Evolutionary conservation across 2,329 filamentous ascomycete species (phyloP).

Genomic region (Mycocentrospora acerina): DNA sequence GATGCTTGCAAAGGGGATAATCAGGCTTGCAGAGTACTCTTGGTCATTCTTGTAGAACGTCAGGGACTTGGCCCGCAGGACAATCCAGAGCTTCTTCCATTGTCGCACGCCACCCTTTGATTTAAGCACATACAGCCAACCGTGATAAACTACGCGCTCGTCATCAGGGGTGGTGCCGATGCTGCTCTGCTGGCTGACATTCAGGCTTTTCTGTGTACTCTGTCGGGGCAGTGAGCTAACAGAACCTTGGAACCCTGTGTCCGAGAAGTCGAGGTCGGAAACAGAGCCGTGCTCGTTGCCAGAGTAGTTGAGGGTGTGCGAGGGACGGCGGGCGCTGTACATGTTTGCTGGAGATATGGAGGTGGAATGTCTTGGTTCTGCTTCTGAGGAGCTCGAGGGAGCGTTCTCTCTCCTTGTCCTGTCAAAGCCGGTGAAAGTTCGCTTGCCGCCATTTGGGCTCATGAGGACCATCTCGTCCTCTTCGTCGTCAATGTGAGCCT

Average conservation of each 20-base stretch:
- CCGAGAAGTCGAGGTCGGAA: slow-evolving; percentile 89
- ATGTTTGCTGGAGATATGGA: slow-evolving; percentile 31
- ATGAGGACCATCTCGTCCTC: slow-evolving; percentile 80
- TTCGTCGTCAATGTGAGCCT: slow-evolving; percentile 83
- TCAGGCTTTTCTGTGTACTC: slow-evolving; percentile 45
- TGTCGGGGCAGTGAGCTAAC: slow-evolving; percentile 46
- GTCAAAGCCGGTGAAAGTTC: slow-evolving; percentile 47
- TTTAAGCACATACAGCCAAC: slow-evolving; percentile 82
- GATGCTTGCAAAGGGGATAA: slow-evolving; percentile 75
- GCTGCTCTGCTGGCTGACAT: slow-evolving; percentile 64
- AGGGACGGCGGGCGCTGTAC: slow-evolving; percentile 54
- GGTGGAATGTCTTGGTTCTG: slow-evolving; percentile 37
- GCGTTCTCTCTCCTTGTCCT: slow-evolving; percentile 28
- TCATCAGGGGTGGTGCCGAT: slow-evolving; percentile 57
- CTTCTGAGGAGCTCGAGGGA: slow-evolving; percentile 51
- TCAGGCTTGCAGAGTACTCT: slow-evolving; percentile 84
- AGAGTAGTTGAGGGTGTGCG: slow-evolving; percentile 64
- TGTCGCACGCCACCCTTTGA: slow-evolving; percentile 81
- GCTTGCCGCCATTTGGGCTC: slow-evolving; percentile 61
- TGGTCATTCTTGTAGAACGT: slow-evolving; percentile 90
- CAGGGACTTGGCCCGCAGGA: slow-evolving; percentile 80
- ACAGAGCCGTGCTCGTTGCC: slow-evolving; percentile 71
- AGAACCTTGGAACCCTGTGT: slow-evolving; percentile 59
- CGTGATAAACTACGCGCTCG: slow-evolving; percentile 91
- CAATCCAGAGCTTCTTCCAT: slow-evolving; percentile 95